Conservation (phyloP, 129 eudicot genomes). For the Deinandra increscens region DNA sequence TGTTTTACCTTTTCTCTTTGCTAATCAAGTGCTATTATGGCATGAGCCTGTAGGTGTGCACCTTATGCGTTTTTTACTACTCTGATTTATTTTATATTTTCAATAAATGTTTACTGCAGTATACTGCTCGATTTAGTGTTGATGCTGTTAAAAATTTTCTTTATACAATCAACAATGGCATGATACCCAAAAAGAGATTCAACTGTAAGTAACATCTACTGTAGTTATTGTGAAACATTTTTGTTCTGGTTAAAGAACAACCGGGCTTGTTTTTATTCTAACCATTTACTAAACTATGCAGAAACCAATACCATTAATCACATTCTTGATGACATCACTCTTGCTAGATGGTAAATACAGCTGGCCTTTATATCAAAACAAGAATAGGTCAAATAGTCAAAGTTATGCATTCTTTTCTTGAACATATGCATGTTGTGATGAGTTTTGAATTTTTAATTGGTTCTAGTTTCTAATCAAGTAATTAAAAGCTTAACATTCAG, state of each 20-base stretch:
- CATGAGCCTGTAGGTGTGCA: neutral
- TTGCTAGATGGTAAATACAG: conserved; percentile 35
- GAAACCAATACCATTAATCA: no score
- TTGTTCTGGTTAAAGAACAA: neutral
- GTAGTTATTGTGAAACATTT: neutral
- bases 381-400: conserved; percentile 80
- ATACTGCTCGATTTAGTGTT: conserved; percentile 90
- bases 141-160: conserved; percentile 87
- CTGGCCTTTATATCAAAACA: conserved; percentile 89
- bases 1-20: neutral
- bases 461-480: conserved; percentile 1
- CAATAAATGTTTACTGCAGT: conserved; percentile 44
- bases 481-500: conserved; percentile 1
- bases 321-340: no score
- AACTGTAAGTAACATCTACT: no score
- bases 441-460: neutral
- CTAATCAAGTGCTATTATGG: neutral
- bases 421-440: neutral
- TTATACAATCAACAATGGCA: no score
- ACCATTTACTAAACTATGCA: neutral
- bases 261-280: neutral
- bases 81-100: conserved; percentile 1
- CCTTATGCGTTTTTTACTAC: neutral
- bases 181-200: no score
- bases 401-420: conserved; percentile 48